Conservation (phyloP, 2,329 filamentous ascomycete species). For the Verticillium isaacii region DNA sequence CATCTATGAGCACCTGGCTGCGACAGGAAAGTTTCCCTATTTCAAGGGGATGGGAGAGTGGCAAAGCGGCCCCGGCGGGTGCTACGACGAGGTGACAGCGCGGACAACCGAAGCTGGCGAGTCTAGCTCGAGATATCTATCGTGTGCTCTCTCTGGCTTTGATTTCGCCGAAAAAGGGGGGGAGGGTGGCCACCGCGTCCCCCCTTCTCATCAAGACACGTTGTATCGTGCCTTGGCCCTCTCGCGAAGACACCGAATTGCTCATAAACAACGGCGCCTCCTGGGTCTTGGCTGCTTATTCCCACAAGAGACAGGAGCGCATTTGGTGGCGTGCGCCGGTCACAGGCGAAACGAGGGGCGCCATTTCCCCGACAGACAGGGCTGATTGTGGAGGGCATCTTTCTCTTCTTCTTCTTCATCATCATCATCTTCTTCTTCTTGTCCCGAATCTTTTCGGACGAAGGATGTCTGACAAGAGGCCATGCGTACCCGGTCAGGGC, state of each 20-base stretch:
- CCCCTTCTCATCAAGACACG: not conserved
- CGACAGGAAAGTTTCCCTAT: too few species aligned
- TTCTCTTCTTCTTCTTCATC: too few species aligned
- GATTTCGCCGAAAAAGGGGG: too few species aligned
- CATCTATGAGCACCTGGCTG: too few species aligned
- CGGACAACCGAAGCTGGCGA: too few species aligned
- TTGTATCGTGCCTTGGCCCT: not conserved
- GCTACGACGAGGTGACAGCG: too few species aligned
- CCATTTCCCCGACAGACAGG: not conserved
- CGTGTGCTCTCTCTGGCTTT: too few species aligned
- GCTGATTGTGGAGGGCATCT: not conserved
- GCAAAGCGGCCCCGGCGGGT: too few species aligned
- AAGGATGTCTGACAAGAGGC: not conserved
- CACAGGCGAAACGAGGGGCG: not conserved
- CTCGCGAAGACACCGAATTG: not conserved
- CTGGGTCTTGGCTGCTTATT: not conserved
- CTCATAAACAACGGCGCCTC: not conserved
- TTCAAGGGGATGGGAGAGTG: too few species aligned
- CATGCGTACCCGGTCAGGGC: not conserved
- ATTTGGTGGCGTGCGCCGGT: not conserved
- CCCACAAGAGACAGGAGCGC: not conserved
- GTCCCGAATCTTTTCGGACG: too few species aligned
- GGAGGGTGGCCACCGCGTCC: not conserved
- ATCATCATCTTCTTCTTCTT: too few species aligned
- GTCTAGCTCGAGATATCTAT: too few species aligned